phyloP scores from a whole-genome alignment of 2,329 filamentous ascomycete species.

The Coleophoma eucalyptorum region DNA sequence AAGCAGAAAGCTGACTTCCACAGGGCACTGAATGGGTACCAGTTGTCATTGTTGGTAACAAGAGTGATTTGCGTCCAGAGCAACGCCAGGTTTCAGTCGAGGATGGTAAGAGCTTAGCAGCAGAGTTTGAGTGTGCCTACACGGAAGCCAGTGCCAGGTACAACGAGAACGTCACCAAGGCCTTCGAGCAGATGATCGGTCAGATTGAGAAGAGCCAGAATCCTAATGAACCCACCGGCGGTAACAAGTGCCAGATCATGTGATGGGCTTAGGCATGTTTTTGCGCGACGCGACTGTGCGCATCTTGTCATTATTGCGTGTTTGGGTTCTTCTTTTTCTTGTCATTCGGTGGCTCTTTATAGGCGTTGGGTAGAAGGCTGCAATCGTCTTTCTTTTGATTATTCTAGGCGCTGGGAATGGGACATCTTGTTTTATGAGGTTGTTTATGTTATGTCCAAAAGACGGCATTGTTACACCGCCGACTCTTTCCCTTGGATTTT shows the following conservation, averaged over 20 bases:
- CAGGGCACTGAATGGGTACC: conserved; percentile 91
- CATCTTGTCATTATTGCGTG: too few species aligned
- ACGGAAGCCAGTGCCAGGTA: conserved; percentile 93
- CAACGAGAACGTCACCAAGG: conserved; percentile 88
- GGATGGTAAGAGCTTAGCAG: conserved; percentile 78
- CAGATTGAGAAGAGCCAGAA: conserved; percentile 96
- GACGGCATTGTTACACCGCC: too few species aligned
- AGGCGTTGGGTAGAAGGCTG: too few species aligned
- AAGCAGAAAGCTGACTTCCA: too few species aligned
- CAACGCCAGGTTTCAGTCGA: conserved; percentile 87
- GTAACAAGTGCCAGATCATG: conserved; percentile 84
- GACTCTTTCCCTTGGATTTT: too few species aligned
- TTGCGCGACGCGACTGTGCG: too few species aligned
- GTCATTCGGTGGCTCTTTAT: too few species aligned
- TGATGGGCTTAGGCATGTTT: conserved; percentile 35
- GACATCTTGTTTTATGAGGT: too few species aligned
- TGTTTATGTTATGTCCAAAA: too few species aligned
- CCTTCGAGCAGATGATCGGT: conserved; percentile 89
- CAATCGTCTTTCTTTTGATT: too few species aligned
- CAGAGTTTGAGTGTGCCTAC: conserved; percentile 88
- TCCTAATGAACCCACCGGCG: conserved; percentile 76
- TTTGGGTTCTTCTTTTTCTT: too few species aligned
- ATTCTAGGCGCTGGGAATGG: too few species aligned
- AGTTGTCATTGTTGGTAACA: conserved; percentile 94
- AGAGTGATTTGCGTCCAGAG: conserved; percentile 88